Percentiles rank a stretch among this genome's conserved stretches.
phyloP scores from a whole-genome alignment of 768 basidiomycete genomes.

The Cyclocybe aegerita region DNA sequence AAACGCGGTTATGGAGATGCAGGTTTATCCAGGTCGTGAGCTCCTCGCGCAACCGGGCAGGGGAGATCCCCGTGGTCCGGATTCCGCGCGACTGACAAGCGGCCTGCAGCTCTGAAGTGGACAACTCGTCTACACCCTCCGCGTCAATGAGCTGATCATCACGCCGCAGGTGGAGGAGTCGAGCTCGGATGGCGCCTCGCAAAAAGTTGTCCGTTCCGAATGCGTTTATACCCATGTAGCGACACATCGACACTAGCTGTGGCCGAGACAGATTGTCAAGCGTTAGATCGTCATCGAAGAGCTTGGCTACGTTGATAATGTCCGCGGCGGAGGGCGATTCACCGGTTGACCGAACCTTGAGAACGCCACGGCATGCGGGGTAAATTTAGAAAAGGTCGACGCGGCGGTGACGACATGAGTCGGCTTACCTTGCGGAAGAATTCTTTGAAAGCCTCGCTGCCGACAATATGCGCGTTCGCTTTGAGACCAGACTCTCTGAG shows the following conservation, averaged over 20 bases:
- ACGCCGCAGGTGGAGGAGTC: constrained; percentile 77
- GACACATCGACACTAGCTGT: constrained; percentile 96
- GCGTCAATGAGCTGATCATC: constrained; percentile 92
- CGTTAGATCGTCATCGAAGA: constrained; percentile 97
- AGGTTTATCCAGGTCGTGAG: constrained; percentile 90
- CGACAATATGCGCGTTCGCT: constrained; percentile 90
- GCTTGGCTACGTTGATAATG: constrained; percentile 90
- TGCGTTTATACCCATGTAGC: constrained; percentile 98
- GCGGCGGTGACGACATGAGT: not conserved
- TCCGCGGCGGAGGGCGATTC: constrained; percentile 89
- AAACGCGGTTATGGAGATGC: constrained; percentile 88
- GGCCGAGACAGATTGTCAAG: constrained; percentile 97
- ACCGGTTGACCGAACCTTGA: constrained; percentile 87
- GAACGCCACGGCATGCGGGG: not conserved
- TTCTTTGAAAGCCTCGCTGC: constrained; percentile 95
- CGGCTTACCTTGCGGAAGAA: constrained; percentile 91
- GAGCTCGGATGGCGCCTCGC: constrained; percentile 83
- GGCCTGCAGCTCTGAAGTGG: constrained; percentile 87
- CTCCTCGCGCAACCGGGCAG: constrained; percentile 86
- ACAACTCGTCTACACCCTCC: constrained; percentile 89
- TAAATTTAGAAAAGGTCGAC: not conserved
- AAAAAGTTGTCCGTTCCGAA: constrained; percentile 99
- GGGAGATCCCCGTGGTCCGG: constrained; percentile 82
- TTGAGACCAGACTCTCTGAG: constrained; percentile 92
- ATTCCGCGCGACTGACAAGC: constrained; percentile 96